A percentile compares a stretch with the other conserved stretches of the same genome.
phyloP scores from a whole-genome alignment of 371 early-diverging fungal species.

The Mucor velutinosus region DNA sequence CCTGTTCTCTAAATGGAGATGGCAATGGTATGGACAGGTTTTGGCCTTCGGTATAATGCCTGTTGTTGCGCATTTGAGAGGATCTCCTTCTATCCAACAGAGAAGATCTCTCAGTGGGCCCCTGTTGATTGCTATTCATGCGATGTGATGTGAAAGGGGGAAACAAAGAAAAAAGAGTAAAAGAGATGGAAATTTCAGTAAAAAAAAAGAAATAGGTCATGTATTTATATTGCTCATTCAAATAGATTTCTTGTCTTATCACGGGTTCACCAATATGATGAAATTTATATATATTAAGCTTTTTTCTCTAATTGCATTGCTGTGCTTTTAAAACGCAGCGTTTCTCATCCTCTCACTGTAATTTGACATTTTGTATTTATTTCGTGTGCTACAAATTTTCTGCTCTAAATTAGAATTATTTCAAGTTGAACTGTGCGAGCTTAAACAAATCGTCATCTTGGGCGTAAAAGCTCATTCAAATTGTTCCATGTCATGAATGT shows the following conservation, averaged over 20 bases:
- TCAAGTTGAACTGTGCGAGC: constrained; percentile 1
- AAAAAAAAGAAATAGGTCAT: not conserved
- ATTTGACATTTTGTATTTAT: not conserved
- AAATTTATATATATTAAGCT: constrained; percentile 3
- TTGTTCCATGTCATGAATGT: not conserved
- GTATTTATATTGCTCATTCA: not conserved
- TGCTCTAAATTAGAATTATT: not conserved
- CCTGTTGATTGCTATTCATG: not conserved
- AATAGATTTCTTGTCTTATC: not conserved
- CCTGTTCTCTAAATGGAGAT: constrained; percentile 16
- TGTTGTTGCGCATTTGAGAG: not conserved
- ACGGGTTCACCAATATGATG: constrained; percentile 6
- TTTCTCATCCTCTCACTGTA: not conserved
- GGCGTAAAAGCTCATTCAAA: not conserved
- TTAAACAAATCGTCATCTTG: constrained; percentile 1
- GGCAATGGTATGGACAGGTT: constrained; percentile 7
- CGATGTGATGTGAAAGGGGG: not conserved
- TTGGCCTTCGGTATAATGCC: constrained; percentile 18
- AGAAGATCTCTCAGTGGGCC: constrained; percentile 27
- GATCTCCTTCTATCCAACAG: constrained; percentile 32
- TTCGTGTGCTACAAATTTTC: not conserved
- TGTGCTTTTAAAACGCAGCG: not conserved
- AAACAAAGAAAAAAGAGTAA: not conserved
- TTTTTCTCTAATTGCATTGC: not conserved
- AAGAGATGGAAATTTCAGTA: not conserved